Base-by-base conservation (phyloP, 352 stramenopile genomes). In the Globisporangium paddicum region DNA sequence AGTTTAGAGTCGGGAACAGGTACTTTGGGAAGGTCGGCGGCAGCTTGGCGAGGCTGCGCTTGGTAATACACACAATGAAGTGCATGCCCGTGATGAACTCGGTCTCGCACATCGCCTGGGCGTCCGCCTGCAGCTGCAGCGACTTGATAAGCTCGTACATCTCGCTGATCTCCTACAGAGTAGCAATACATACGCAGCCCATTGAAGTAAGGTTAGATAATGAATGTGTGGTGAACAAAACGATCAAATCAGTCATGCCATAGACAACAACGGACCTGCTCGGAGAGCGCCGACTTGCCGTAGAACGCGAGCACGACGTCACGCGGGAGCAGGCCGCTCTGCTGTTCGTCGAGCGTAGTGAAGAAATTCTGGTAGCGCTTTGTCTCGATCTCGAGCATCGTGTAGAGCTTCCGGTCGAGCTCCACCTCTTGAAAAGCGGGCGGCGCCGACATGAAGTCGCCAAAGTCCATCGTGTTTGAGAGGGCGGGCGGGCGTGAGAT, bases 11-110 rank as follows among this genome's bases (percentile, higher is more conserved):
- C 6, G 80, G 79, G 62, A 92, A 92, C 35, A 90, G 53, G 23
- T 87, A 85, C 6, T 44, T 71, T 13, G 79, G 78, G 41, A 90
- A 86, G 3, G 52, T 62, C 13, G 63, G 30, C 7, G 82, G 79
- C 38, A 92, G 65, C 37, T 62, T 64, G 0, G 62, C 58, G n/a
- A 90, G 64, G 44, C 67, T 79, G 32, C 82, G 79, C 61, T 89
- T 89, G 25, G 82, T 89, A 52, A 82, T 77, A 58, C 82, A 92
- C 64, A 90, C 74, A 49, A 92, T 90, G 18, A 92, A 67, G 66
- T 92, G 82, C 82, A 92, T 92, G 35, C 63, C 76, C 53, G 86
- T 72, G 45, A 78, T 58, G 57, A 92, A 92, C 60, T 88, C 77
- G 25, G 69, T 75, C 57, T 76, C 70, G 42, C 68, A 73, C 59